These are phyloP conservation scores for Exophiala sp. DNA, from an alignment of 2,329 filamentous ascomycete species.

Conservation along the genomic window DNA sequence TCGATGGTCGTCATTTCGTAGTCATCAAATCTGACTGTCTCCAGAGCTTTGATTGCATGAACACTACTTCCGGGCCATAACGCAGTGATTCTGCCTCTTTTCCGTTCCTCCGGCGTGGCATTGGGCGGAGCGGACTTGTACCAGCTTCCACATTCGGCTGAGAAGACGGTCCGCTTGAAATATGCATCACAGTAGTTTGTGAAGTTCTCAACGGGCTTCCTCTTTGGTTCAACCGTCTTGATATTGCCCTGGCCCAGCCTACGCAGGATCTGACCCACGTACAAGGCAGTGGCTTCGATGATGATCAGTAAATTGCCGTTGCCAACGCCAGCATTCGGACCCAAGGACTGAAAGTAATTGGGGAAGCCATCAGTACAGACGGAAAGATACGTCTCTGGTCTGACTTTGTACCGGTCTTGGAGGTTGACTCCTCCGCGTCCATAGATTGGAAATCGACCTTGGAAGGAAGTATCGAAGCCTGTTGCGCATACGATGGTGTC, in stretches of 20 bases:
- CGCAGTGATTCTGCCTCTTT: constrained; percentile 40
- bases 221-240: constrained; percentile 42
- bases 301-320: constrained; percentile 30
- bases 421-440: constrained; percentile 30
- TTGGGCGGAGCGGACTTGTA: constrained; percentile 42
- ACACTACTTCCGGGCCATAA: constrained; percentile 42
- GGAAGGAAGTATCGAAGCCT: constrained; percentile 38
- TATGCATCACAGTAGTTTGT: constrained; percentile 47
- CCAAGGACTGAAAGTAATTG: constrained; percentile 36
- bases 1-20: constrained; percentile 44
- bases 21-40: constrained; percentile 45
- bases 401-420: constrained; percentile 29
- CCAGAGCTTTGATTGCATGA: constrained; percentile 35
- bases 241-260: constrained; percentile 49
- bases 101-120: constrained; percentile 29
- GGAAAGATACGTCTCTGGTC: constrained; percentile 37
- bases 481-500: constrained; percentile 40
- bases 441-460: constrained; percentile 36
- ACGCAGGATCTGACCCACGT: constrained; percentile 47
- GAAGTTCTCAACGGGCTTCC: constrained; percentile 47
- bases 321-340: constrained; percentile 34
- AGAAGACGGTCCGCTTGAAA: constrained; percentile 37
- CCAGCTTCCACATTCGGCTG: constrained; percentile 48
- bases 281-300: constrained; percentile 22
- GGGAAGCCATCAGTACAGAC: constrained; percentile 34